These are phyloP conservation scores for Ogataea minuta DNA, from an alignment of 805 yeast species.

Conservation along the genomic window DNA sequence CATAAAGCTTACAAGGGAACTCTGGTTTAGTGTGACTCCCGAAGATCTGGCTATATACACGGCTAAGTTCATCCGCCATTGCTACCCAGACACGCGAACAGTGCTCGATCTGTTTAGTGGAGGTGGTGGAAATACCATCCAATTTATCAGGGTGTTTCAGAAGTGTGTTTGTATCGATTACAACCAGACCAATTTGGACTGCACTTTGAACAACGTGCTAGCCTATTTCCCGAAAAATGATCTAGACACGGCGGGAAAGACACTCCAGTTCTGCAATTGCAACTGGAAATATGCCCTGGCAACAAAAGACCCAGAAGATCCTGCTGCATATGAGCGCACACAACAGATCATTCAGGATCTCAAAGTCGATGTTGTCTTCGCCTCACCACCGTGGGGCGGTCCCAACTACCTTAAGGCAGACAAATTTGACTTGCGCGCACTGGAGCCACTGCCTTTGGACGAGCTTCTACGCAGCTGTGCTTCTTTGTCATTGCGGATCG, in stretches of 20 bases:
- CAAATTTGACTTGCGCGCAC: conserved; percentile 44
- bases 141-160: conserved; percentile 60
- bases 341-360: conserved; percentile 10
- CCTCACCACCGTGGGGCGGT: conserved; percentile 94
- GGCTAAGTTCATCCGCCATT: conserved; percentile 51
- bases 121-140: conserved; percentile 84
- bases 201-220: conserved; percentile 63
- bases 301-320: conserved; percentile 4
- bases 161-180: conserved; percentile 62
- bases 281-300: conserved; percentile 17
- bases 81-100: conserved; percentile 47
- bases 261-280: conserved; percentile 34
- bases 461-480: conserved; percentile 43
- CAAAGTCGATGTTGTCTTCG: conserved; percentile 53
- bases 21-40: conserved; percentile 90
- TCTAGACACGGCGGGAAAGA: conserved; percentile 51
- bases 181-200: conserved; percentile 56
- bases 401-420: conserved; percentile 49
- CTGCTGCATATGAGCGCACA: conserved; percentile 12
- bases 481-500: conserved; percentile 45
- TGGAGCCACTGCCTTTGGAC: conserved; percentile 49
- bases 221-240: conserved; percentile 45
- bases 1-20: conserved; percentile 62
- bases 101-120: conserved; percentile 78
- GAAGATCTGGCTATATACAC: conserved; percentile 64